Base-by-base conservation (phyloP, 371 early-diverging fungal species). In the Capillidium rhysosporum region DNA sequence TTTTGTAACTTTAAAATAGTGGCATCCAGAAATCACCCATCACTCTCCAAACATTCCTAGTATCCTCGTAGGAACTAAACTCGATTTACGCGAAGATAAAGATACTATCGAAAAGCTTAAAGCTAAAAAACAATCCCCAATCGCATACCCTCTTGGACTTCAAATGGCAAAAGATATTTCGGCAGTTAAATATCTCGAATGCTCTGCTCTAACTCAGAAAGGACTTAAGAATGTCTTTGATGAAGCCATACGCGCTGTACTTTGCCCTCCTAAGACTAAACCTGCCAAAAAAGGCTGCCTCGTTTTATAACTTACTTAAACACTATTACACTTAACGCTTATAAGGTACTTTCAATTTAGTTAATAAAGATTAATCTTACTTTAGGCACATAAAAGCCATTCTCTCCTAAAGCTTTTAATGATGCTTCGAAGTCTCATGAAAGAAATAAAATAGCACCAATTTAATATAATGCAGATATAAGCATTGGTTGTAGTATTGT, bases 161-260 rank as follows among this genome's bases (percentile, higher is more conserved):
- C 71, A 78, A 46, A 69, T 98, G 46, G 86, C 92, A 44, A 73
- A 73, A 57, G 89, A 90, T 59, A 76, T 95, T 46, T 79, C 81
- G 30, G 97, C 96, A 12, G 87, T 92, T 59, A 92, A 90, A 68
- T 98, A 95, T 66, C 84, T 98, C 45, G 98, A 98, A 63, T 98
- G 97, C 63, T 92, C 92, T 51, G 92, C 98, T 24, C 67, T 92
- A 59, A 94, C 94, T 30, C 97, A 92, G 63, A 80, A 83, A 62
- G 80, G 98, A 3, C 70, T 99, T 55, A 92, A 94, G 69, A 93
- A 98, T 63, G 96, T 98, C 26, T 96, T 96, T 75, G 96, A 93
- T 64, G 94, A 96, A 66, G 96, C 96, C 7, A 94, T 96, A 61
- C 89, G 94, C 28, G 97, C 94, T n/a, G 97, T 94, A 29, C 65